Percentiles rank a stretch among this genome's conserved stretches.
These are phyloP conservation scores for Suhomyces chickasaworum DNA, from an alignment of 1,139 yeast species.

Conservation along the genomic window DNA sequence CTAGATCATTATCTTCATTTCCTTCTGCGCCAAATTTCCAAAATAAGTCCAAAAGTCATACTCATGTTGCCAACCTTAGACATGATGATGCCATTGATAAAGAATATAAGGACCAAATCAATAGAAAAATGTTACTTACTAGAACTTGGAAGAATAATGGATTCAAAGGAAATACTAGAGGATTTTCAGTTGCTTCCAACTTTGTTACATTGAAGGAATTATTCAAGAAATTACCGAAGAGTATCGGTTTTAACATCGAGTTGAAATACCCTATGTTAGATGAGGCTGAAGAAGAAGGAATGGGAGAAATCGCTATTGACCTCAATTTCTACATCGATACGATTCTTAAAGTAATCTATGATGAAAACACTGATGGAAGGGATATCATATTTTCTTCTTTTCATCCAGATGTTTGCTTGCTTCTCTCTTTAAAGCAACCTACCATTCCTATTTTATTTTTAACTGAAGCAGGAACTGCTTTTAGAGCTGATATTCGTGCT, in stretches of 20 bases:
- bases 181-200: slow-evolving; percentile 85
- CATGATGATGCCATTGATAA: slow-evolving; percentile 36
- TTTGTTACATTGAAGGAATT: slow-evolving; percentile 88
- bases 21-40: slow-evolving; percentile 35
- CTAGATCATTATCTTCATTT: slow-evolving; percentile 44
- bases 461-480: slow-evolving; percentile 82
- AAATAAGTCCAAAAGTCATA: slow-evolving; percentile 13
- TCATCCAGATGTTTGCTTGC: slow-evolving; percentile 89
- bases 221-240: slow-evolving; percentile 75
- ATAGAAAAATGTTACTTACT: slow-evolving; percentile 79
- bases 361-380: slow-evolving; percentile 69
- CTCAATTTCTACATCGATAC: slow-evolving; percentile 87
- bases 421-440: slow-evolving; percentile 89
- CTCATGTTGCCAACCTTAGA: slow-evolving; percentile 13
- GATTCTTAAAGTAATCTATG: slow-evolving; percentile 77
- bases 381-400: slow-evolving; percentile 91
- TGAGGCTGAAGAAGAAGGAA: slow-evolving; percentile 85
- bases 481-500: slow-evolving; percentile 89
- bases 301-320: slow-evolving; percentile 84
- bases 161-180: slow-evolving; percentile 89
- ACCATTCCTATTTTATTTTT: slow-evolving; percentile 85
- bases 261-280: slow-evolving; percentile 95
- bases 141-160: slow-evolving; percentile 85
- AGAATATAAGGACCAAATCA: slow-evolving; percentile 42
- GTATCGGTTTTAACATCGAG: slow-evolving; percentile 93